Conservation (phyloP, 1,284 basidiomycete genomes). For the Trichosporon faecale region DNA sequence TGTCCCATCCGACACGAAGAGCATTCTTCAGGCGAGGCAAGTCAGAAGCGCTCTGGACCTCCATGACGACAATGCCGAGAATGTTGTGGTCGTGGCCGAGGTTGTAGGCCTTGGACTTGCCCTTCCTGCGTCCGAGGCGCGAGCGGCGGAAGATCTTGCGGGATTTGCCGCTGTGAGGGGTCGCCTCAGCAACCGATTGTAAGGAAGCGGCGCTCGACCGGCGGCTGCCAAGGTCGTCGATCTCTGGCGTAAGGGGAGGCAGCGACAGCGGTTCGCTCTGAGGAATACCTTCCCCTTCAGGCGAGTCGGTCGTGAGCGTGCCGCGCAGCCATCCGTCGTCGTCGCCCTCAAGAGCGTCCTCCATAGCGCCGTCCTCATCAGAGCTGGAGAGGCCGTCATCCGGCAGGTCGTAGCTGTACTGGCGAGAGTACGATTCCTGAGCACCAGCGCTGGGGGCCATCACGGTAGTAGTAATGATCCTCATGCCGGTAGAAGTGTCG, state of each 20-base stretch:
- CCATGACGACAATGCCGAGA: slow-evolving; percentile 86
- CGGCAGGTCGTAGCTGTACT: slow-evolving; percentile 57
- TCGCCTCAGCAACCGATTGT: background rate
- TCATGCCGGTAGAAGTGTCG: slow-evolving; percentile 8
- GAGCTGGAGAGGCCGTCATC: slow-evolving; percentile 69
- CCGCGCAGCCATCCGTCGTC: slow-evolving; percentile 29
- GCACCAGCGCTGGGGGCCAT: slow-evolving; percentile 22
- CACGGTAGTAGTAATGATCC: slow-evolving; percentile 25
- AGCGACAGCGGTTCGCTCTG: background rate
- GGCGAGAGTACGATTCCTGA: slow-evolving; percentile 21
- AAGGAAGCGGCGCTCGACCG: background rate
- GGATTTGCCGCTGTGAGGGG: background rate
- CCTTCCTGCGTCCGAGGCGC: slow-evolving; percentile 14
- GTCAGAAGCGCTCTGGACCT: slow-evolving; percentile 69
- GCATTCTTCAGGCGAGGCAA: slow-evolving; percentile 78
- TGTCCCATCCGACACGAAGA: slow-evolving; percentile 59
- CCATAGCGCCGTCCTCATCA: slow-evolving; percentile 59
- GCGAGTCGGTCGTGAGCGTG: slow-evolving; percentile 16
- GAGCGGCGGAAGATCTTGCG: slow-evolving; percentile 16
- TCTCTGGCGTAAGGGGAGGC: background rate
- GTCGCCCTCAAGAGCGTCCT: slow-evolving; percentile 40
- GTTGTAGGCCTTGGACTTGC: slow-evolving; percentile 57
- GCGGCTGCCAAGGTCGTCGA: slow-evolving; percentile 8
- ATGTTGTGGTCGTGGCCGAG: slow-evolving; percentile 64
- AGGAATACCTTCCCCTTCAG: background rate